Percentiles rank a stretch among this genome's conserved stretches.
These are phyloP conservation scores for Hypoxylon fuscum DNA, from an alignment of 495 filamentous ascomycete genomes.

Conservation along the genomic window DNA sequence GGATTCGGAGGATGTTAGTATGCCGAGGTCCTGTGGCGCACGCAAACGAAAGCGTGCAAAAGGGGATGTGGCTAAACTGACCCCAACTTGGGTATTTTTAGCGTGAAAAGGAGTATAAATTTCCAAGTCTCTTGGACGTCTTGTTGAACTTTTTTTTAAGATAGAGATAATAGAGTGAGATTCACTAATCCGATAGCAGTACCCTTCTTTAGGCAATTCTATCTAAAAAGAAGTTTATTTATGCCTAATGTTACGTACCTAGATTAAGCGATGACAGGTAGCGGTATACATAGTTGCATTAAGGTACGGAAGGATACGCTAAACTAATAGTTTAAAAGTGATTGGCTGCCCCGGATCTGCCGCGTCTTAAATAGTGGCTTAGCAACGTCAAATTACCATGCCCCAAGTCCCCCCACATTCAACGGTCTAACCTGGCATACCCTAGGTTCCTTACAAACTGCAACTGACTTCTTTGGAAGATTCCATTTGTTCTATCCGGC, in stretches of 20 bases:
- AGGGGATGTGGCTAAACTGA: background rate
- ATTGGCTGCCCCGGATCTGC: constrained; percentile 37
- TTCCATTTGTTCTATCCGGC: constrained; percentile 1
- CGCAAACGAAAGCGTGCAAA: constrained; percentile 1
- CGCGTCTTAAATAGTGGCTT: constrained; percentile 29
- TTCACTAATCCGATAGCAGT: too few species aligned
- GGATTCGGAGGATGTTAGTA: constrained; percentile 17
- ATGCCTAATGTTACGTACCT: too few species aligned
- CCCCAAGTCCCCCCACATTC: constrained; percentile 1
- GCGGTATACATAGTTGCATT: background rate
- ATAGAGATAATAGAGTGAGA: too few species aligned
- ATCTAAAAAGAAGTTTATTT: too few species aligned
- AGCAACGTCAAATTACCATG: constrained; percentile 24
- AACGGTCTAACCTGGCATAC: background rate
- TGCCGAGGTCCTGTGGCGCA: constrained; percentile 18
- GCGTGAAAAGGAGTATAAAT: too few species aligned
- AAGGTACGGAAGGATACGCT: background rate
- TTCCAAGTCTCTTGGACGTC: too few species aligned
- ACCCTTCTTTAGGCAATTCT: too few species aligned
- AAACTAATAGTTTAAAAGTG: background rate
- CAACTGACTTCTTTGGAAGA: background rate
- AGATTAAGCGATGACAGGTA: background rate
- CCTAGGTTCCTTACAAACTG: too few species aligned
- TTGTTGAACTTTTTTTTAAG: too few species aligned
- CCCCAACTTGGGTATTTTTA: too few species aligned